Evolutionary conservation across 2,329 filamentous ascomycete species (phyloP), one percentile per base, ranked within the genome.

Genomic region (Pseudopithomyces maydicus): DNA sequence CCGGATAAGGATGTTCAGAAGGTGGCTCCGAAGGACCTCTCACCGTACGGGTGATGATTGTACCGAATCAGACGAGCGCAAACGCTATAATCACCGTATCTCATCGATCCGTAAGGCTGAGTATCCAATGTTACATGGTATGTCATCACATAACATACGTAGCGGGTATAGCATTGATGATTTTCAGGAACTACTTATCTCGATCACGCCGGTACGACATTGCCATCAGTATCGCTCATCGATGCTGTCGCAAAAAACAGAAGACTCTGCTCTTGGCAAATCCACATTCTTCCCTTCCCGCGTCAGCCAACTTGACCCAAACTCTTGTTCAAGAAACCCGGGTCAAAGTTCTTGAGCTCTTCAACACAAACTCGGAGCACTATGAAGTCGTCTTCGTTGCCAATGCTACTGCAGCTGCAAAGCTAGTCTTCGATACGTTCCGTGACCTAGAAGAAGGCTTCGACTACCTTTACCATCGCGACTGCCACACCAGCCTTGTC

Each of bases 351-450:
- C 79, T 98, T 15, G 80, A 81, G 2, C 92, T 96, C 70, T 92
- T 97, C 77, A 87, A 88, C 35, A 92, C 92, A 1, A 86, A 91
- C 59, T 90, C 92, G 5, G 83, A 86, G 6, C 81, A 90, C 3
- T 98, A 93, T 66, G 93, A 97, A 67, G 76, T 97, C 1, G 85
- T 97, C 1, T 98, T 97, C 71, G 91, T 95, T n/a, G 87, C 92
- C 20, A 98, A 98, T 74, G 90, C 94, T 15, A 97, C 94, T 0
- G 92, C 92, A 2, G 93, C 87, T 2, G 88, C 96, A 66, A 98
- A 97, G 74, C 79, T 97, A 3, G 90, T 96, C 0, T 82, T 85
- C 35, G 94, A 98, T 54, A 87, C 87, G 2, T 84, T 97, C 64
- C 81, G 90, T 48, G 85, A 87, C 52, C 77, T 81, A 32, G 81